These are phyloP conservation scores for Phaseolus lunatus DNA, from an alignment of 306 rosid species.

Conservation along the genomic window DNA sequence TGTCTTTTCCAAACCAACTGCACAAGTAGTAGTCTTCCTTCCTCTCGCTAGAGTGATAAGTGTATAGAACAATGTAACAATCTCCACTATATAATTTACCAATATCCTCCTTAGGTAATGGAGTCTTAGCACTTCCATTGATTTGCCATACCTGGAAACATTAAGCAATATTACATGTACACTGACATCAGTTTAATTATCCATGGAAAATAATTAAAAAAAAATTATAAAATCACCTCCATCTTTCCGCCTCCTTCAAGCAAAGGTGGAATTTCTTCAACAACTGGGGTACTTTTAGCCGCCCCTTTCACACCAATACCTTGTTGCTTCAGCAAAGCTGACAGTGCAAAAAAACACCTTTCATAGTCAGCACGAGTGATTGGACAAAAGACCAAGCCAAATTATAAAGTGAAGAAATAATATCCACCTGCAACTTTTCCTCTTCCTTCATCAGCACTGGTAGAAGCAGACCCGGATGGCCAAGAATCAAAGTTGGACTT, in stretches of 20 bases:
- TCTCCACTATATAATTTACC: conserved; percentile 96
- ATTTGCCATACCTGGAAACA: conserved; percentile 84
- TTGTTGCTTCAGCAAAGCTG: conserved; percentile 99
- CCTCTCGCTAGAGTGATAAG: conserved; percentile 95
- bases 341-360: conserved; percentile 35
- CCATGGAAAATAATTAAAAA: conserved; percentile 32
- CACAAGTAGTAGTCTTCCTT: conserved; percentile 96
- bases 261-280: conserved; percentile 95
- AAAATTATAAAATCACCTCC: conserved; percentile 68
- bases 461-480: conserved; percentile 86
- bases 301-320: conserved; percentile 95
- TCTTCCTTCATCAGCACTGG: conserved; percentile 94
- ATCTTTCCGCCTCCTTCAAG: conserved; percentile 98
- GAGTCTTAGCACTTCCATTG: conserved; percentile 90
- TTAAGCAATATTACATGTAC: conserved; percentile 27
- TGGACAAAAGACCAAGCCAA: conserved; percentile 37
- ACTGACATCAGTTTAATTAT: conserved; percentile 34
- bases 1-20: conserved; percentile 94
- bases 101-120: conserved; percentile 76
- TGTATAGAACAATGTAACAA: conserved; percentile 90
- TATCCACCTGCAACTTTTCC: conserved; percentile 96
- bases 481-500: conserved; percentile 95
- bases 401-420: conserved; percentile 38
- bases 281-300: conserved; percentile 71
- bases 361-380: conserved; percentile 24